phyloP scores from a whole-genome alignment of 345 rosid genomes.

The Litchi chinensis region DNA sequence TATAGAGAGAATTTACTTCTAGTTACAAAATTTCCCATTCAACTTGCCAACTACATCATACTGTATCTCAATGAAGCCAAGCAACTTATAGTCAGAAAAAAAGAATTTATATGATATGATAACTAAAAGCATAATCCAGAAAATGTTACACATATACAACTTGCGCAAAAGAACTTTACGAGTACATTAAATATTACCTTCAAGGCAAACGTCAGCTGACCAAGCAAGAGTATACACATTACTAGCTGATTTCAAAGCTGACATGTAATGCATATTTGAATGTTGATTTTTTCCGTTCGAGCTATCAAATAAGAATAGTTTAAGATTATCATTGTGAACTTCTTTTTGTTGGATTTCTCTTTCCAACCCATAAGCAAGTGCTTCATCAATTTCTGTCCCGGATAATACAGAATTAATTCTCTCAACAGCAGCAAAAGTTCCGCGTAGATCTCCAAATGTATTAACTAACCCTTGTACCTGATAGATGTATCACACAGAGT shows the following conservation, averaged over 20 bases:
- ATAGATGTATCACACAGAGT: constrained; percentile 17
- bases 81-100: neutral
- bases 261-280: constrained; percentile 63
- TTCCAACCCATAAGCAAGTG: constrained; percentile 90
- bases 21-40: constrained; percentile 13
- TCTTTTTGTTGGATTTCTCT: constrained; percentile 69
- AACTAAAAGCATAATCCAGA: constrained; percentile 7
- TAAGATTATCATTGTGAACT: constrained; percentile 52
- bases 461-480: constrained; percentile 98
- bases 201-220: constrained; percentile 86
- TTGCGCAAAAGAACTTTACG: neutral
- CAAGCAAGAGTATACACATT: constrained; percentile 62
- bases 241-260: constrained; percentile 63
- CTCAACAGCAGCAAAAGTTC: constrained; percentile 82
- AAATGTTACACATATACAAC: constrained; percentile 7
- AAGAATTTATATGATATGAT: neutral
- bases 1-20: constrained; percentile 5
- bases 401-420: constrained; percentile 84
- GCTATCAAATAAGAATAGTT: constrained; percentile 56
- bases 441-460: constrained; percentile 96
- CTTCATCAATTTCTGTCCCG: constrained; percentile 76
- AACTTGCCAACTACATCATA: constrained; percentile 3
- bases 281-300: constrained; percentile 41
- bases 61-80: neutral
- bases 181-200: constrained; percentile 52